Evolutionary conservation across 2,329 filamentous ascomycete species (phyloP), one percentile per base, ranked within the genome.

Genomic region (Cladosporium sp.): DNA sequence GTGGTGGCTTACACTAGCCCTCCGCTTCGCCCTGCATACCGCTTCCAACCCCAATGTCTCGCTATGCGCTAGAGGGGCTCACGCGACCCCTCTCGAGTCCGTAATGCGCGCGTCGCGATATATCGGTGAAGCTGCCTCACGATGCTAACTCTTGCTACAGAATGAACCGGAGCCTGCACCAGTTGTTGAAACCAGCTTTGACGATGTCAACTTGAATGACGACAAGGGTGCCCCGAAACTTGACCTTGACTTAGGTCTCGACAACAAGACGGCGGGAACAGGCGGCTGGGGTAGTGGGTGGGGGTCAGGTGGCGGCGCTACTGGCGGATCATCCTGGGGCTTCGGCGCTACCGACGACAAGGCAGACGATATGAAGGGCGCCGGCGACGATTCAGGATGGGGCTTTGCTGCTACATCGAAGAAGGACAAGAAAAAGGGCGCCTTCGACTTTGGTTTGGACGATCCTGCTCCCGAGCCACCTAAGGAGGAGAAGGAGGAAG

Each of bases 181-280:
- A 41, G 72, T 71, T n/a, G 68, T 71, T 68, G 76, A 78, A 64
- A 79, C 79, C 72, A 80, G 78, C 62, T 82, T 83, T 68, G 79
- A 83, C 70, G 80, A 81, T 63, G 78, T 83, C 71, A 76, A 78
- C 71, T 74, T 82, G 70, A 76, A 82, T 76, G 78, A 84, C 73
- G 73, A 75, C 74, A 74, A 73, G 58, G 72, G 68, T 41, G 79
- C 78, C 61, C 81, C 81, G 26, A 81, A 83, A 73, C 78, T 83
- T 69, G 80, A 83, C 67, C 75, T 84, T 67, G 79, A 78, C 68
- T 81, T 83, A 68, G 79, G 78, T 55, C 74, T 71, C 34, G 68
- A 61, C 51, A 68, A 73, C 61, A 68, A 68, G 38, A 68, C 70
- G 26, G 70, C 70, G 60, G 73, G 73, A 30, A 76, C 77, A 67